Conservation (phyloP, 2,329 filamentous ascomycete genomes). For the Fusarium austroafricanum region DNA sequence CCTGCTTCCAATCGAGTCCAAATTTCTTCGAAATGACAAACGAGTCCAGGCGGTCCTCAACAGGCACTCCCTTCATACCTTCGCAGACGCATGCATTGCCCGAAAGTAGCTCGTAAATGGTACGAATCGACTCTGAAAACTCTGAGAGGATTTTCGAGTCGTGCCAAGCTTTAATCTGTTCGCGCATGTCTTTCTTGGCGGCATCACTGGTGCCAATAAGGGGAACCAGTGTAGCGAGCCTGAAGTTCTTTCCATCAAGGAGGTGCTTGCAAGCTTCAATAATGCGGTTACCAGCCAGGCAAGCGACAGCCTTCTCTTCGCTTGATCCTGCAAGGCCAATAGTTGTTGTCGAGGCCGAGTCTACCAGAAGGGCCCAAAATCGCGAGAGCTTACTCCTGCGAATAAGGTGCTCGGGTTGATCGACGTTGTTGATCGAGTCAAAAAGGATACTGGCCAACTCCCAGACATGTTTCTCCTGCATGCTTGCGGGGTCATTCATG, state of each 20-base stretch:
- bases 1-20: conserved; percentile 90
- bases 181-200: conserved; percentile 78
- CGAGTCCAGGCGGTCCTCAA: conserved; percentile 82
- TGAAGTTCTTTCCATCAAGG: conserved; percentile 79
- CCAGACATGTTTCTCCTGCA: conserved; percentile 84
- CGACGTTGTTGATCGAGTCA: conserved; percentile 68
- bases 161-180: conserved; percentile 87
- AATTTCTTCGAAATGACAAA: conserved; percentile 89
- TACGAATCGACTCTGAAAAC: conserved; percentile 84
- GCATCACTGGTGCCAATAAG: conserved; percentile 80
- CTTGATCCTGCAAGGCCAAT: conserved; percentile 69
- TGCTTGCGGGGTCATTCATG: conserved; percentile 57
- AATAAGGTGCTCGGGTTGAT: conserved; percentile 53
- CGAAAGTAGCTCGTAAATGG: conserved; percentile 88
- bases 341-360: conserved; percentile 64
- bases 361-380: conserved; percentile 75
- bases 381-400: conserved; percentile 74
- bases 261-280: conserved; percentile 86
- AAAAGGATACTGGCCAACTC: conserved; percentile 88
- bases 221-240: conserved; percentile 85
- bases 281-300: conserved; percentile 82
- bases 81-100: conserved; percentile 88
- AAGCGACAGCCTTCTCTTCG: conserved; percentile 87
- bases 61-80: conserved; percentile 76
- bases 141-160: conserved; percentile 86